phyloP scores from a whole-genome alignment of 164 flowering plant genomes.

The Macadamia integrifolia region DNA sequence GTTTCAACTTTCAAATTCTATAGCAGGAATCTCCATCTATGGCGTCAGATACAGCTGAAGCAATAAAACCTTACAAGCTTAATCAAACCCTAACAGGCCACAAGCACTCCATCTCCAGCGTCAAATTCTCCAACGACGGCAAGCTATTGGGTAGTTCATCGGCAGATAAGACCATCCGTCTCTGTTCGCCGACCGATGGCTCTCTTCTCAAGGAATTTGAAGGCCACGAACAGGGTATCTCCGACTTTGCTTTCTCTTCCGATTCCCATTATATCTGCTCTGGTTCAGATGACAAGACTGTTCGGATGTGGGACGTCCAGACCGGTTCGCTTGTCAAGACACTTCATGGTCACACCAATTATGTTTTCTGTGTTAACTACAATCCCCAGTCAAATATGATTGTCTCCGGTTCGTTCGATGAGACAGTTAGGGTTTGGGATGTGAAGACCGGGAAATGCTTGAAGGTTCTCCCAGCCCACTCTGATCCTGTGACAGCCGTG shows the following conservation, averaged over 20 bases:
- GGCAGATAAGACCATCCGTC: too few relatives aligned
- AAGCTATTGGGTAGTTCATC: constrained; percentile 46
- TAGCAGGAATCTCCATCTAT: constrained; percentile 1
- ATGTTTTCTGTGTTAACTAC: constrained; percentile 82
- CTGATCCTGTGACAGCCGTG: constrained; percentile 91
- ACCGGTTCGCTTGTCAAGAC: constrained; percentile 57
- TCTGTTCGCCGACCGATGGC: too few relatives aligned
- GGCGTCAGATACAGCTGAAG: constrained; percentile 26
- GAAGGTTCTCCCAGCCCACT: constrained; percentile 90
- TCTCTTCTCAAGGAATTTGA: too few relatives aligned
- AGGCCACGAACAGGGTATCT: too few relatives aligned
- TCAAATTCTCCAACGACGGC: constrained; percentile 91
- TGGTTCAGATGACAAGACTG: constrained; percentile 80
- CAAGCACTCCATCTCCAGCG: constrained; percentile 70
- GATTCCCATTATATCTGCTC: too few relatives aligned
- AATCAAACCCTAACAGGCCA: constrained; percentile 71
- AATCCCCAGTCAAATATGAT: constrained; percentile 88
- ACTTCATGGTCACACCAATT: constrained; percentile 83
- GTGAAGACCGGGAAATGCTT: constrained; percentile 83
- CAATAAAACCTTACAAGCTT: constrained; percentile 45
- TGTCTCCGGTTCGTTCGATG: constrained; percentile 90
- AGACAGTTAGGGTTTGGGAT: constrained; percentile 97
- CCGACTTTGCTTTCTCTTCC: too few relatives aligned
- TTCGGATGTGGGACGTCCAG: constrained; percentile 71
- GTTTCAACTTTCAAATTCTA: too few relatives aligned